Percentiles rank a stretch among this genome's conserved stretches.
Evolutionary conservation across 1,284 basidiomycete species (phyloP).

Genomic region (Farysia itapuensis): DNA sequence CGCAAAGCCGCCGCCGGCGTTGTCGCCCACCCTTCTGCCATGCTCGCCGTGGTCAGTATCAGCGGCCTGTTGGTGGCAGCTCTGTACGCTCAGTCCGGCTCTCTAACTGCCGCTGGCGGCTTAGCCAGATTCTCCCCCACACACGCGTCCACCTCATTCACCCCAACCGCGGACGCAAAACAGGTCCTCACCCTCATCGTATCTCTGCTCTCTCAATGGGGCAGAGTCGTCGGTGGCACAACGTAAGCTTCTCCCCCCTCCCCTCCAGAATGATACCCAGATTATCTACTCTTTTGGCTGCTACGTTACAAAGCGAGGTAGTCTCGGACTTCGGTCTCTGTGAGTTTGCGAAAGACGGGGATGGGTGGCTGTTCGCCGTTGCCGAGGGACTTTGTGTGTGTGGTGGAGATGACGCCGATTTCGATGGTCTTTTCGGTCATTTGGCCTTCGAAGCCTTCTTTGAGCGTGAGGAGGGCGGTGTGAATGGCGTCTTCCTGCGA

Average conservation of each 20-base stretch:
- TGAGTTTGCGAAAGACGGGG: constrained; percentile 53
- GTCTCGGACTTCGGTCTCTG: constrained; percentile 50
- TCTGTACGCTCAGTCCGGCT: constrained; percentile 1
- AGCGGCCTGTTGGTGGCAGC: constrained; percentile 25
- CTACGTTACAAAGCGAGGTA: constrained; percentile 37
- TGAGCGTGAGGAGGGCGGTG: constrained; percentile 95
- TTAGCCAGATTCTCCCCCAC: not conserved
- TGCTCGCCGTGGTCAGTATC: constrained; percentile 28
- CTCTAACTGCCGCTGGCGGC: not conserved
- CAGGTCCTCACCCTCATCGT: constrained; percentile 15
- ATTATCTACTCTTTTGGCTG: too few species aligned
- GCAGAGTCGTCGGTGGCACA: not conserved
- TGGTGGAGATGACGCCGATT: constrained; percentile 79
- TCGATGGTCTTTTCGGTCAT: constrained; percentile 99
- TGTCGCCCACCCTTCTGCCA: constrained; percentile 2
- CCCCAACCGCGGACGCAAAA: constrained; percentile 14
- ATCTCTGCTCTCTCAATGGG: constrained; percentile 15
- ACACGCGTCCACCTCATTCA: not conserved
- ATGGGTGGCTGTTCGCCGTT: constrained; percentile 22
- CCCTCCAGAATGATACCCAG: too few species aligned
- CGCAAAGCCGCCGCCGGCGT: not conserved
- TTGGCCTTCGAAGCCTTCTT: constrained; percentile 98
- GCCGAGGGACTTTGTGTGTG: constrained; percentile 25
- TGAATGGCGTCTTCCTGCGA: constrained; percentile 98
- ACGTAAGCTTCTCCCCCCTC: too few species aligned